These are phyloP conservation scores for Hericium rajendrae DNA, from an alignment of 768 basidiomycete genomes.

Conservation along the genomic window DNA sequence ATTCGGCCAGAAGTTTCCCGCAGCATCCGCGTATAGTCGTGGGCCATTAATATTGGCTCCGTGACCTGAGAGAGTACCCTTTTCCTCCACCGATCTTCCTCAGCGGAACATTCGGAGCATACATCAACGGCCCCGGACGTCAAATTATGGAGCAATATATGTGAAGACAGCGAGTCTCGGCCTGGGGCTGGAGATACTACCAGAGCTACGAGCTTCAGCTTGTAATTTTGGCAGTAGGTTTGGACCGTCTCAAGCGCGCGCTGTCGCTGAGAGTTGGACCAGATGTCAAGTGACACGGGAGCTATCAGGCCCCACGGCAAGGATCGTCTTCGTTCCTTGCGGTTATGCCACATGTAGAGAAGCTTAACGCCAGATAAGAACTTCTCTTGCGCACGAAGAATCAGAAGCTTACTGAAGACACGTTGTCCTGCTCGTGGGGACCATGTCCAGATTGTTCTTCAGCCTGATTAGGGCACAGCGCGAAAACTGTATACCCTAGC, in stretches of 20 bases:
- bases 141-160: background rate
- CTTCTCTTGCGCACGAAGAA: conserved; percentile 1
- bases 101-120: background rate
- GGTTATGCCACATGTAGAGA: conserved; percentile 25
- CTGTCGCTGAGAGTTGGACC: conserved; percentile 19
- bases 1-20: conserved; percentile 21
- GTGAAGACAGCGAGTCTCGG: background rate
- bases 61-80: conserved; percentile 15
- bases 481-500: conserved; percentile 25
- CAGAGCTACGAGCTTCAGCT: conserved; percentile 21
- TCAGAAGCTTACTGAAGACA: conserved; percentile 18
- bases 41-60: conserved; percentile 20
- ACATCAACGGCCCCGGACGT: background rate
- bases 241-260: conserved; percentile 22
- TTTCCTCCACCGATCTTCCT: conserved; percentile 13
- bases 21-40: conserved; percentile 21
- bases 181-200: conserved; percentile 16
- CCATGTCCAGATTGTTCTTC: background rate
- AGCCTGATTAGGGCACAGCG: conserved; percentile 17
- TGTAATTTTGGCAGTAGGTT: conserved; percentile 21
- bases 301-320: conserved; percentile 23
- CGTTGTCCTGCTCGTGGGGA: background rate
- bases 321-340: conserved; percentile 20
- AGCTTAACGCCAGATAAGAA: conserved; percentile 11
- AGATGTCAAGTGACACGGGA: conserved; percentile 21